Percentiles rank a stretch among this genome's conserved stretches.
These are phyloP conservation scores for Phytophthora sansomeana DNA, from an alignment of 352 stramenopile species.

Conservation along the genomic window DNA sequence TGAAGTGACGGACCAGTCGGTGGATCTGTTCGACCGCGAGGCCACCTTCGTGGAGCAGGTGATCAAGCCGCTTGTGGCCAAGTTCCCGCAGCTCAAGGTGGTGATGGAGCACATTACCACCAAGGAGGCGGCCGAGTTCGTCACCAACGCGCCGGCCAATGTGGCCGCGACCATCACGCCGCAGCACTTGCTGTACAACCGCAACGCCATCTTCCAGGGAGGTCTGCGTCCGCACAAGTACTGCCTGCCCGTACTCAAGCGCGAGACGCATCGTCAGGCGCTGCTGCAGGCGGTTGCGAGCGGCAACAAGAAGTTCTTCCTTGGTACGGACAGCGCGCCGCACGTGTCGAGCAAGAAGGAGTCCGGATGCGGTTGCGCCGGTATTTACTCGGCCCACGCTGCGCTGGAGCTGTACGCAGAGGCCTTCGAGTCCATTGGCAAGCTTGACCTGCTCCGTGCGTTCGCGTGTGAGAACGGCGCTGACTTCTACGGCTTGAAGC, in stretches of 20 bases:
- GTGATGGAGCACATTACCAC: conserved; percentile 99
- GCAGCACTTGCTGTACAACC: conserved; percentile 99
- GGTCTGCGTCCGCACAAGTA: conserved; percentile 99
- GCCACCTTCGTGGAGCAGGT: conserved; percentile 96
- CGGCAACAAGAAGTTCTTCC: conserved; percentile 97
- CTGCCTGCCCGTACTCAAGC: conserved; percentile 99
- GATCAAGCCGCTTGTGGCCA: conserved; percentile 93
- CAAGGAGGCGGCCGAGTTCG: conserved; percentile 96
- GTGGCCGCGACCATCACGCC: conserved; percentile 98
- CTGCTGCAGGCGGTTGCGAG: conserved; percentile 92
- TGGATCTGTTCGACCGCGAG: conserved; percentile 99
- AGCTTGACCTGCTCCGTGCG: conserved; percentile 93
- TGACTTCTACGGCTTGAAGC: conserved; percentile 97
- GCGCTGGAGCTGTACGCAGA: conserved; percentile 98
- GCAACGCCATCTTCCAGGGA: conserved; percentile 95
- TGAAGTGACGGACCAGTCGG: conserved; percentile 93
- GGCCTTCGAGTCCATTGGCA: conserved; percentile 94
- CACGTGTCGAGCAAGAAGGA: conserved; percentile 95
- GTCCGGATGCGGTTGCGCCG: conserved; percentile 92
- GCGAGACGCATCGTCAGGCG: conserved; percentile 92
- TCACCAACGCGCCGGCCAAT: conserved; percentile 88
- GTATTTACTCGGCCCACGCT: conserved; percentile 97
- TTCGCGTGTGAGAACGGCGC: conserved; percentile 96
- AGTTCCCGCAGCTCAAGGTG: conserved; percentile 96
- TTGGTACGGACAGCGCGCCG: conserved; percentile 98